Base-by-base conservation (phyloP, 495 filamentous ascomycete species). In the Xylaria cubensis region DNA sequence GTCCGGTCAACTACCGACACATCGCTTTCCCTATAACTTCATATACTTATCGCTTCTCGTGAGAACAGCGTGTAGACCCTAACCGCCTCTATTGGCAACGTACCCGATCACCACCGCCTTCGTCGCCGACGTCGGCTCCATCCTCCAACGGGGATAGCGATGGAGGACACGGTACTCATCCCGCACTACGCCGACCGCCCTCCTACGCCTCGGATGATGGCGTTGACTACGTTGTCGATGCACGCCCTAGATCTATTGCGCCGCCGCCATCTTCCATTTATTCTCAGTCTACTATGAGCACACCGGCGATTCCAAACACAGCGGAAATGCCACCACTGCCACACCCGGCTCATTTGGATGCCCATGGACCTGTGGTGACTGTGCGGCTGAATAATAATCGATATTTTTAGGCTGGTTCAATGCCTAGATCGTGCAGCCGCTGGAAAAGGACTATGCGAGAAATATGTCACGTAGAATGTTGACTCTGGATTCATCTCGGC, bases 21-120 rank as follows among this genome's bases (percentile, higher is more conserved):
- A 36, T 63, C 34, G 56, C 4, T n/a, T 70, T 51, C 64, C 32
- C 32, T 13, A 21, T 61, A 10, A 39, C 32, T 67, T 77, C 67
- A 68, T 29, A 24, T 69, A 10, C 56, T 74, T 24, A 66, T 56
- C 69, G 48, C 73, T 34, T 76, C 34, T 71, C 32, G 34, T 68
- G 41, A 9, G 10, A 46, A 55, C 74, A 92, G 90, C 87, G 93
- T 55, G 90, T 93, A 44, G 90, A 97, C 76, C 93, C 93, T 0
- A 87, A 94, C 74, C 85, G 94, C 36, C 86, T 97, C 32, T 93
- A 91, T 79, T 97, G 93, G 93, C 86, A 90, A 77, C 86, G 91
- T 53, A 88, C 89, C 73, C 82, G 86, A 17, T 42, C 63, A 26
- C 69, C 48, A 7, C 34, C 48, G 19, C 61, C 69, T 42, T 50